phyloP scores from a whole-genome alignment of 139 green algal genomes.

The Chlamydomonas schloesseri region DNA sequence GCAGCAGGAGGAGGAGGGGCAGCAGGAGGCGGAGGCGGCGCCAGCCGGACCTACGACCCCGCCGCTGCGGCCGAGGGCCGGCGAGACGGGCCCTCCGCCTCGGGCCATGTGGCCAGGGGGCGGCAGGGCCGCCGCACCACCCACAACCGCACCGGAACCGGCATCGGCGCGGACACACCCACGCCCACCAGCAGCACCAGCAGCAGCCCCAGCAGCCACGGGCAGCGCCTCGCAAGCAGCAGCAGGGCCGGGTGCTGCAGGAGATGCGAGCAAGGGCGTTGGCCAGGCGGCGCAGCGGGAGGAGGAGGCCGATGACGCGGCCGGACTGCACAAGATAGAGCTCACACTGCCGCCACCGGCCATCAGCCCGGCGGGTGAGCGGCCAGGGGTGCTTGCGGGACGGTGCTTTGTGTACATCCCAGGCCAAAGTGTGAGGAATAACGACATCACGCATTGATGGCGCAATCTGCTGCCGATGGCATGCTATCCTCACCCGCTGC shows the following conservation, averaged over 20 bases:
- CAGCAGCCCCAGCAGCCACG: neutral
- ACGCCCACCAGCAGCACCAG: neutral
- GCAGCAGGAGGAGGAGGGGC: neutral
- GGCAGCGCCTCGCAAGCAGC: neutral
- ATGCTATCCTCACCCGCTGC: too few relatives aligned
- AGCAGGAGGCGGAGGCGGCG: neutral
- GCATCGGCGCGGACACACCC: neutral
- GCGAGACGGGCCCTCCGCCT: neutral
- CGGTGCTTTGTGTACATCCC: too few relatives aligned
- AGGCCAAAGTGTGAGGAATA: too few relatives aligned
- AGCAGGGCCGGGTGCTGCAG: neutral
- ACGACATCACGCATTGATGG: too few relatives aligned
- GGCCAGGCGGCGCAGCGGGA: too few relatives aligned
- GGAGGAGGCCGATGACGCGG: neutral
- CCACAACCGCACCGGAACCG: too few relatives aligned
- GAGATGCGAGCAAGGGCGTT: too few relatives aligned
- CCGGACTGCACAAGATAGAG: neutral
- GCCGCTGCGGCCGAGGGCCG: neutral
- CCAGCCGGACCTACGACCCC: neutral
- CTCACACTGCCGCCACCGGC: conserved; percentile 30
- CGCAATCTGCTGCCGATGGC: too few relatives aligned
- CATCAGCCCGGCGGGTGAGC: neutral
- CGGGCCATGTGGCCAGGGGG: neutral
- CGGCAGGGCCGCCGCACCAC: neutral
- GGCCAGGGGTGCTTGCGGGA: neutral